phyloP scores from a whole-genome alignment of 257 asterid genomes.

The Perilla frutescens region DNA sequence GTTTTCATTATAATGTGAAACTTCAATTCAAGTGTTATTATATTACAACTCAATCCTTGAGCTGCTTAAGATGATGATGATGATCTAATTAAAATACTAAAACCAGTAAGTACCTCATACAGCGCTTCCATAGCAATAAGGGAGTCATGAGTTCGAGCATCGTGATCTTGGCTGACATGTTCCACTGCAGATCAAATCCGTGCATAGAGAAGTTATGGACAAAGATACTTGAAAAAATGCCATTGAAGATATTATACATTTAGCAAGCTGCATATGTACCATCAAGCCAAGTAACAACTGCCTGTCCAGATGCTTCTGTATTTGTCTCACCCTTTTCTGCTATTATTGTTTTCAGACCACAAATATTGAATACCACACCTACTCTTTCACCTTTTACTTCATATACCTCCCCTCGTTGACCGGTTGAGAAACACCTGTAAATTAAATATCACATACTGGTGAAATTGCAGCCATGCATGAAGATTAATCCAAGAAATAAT shows the following conservation, averaged over 20 bases:
- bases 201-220: too few relatives aligned
- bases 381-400: constrained; percentile 62
- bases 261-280: constrained; percentile 38
- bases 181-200: constrained; percentile 39
- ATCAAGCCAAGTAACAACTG: constrained; percentile 57
- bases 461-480: neutral
- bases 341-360: constrained; percentile 35
- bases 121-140: constrained; percentile 69
- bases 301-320: constrained; percentile 40
- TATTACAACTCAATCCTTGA: neutral
- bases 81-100: neutral
- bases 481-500: too few relatives aligned
- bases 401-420: constrained; percentile 73
- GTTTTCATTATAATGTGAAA: neutral
- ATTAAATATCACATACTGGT: too few relatives aligned
- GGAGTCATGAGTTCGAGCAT: constrained; percentile 62
- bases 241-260: neutral
- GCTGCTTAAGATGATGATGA: neutral
- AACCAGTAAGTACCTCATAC: constrained; percentile 48
- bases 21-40: neutral
- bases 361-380: constrained; percentile 56
- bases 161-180: constrained; percentile 59
- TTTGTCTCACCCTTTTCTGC: constrained; percentile 41
- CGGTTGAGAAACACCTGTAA: constrained; percentile 56
- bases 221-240: too few relatives aligned